Conservation (phyloP, 2,329 filamentous ascomycete genomes). For the Neodidymelliopsis sp. region DNA sequence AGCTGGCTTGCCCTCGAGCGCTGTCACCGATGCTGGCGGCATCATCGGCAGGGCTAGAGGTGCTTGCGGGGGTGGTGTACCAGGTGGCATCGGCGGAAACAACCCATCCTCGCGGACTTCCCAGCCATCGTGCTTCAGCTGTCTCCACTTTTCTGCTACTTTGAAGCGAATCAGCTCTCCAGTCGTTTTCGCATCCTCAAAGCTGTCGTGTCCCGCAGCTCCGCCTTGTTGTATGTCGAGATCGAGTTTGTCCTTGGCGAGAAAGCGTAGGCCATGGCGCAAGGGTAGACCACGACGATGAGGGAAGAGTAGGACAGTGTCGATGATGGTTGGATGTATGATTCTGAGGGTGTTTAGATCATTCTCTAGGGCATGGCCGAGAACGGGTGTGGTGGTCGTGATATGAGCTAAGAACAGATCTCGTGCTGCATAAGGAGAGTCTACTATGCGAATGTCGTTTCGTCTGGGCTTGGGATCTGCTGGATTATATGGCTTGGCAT, state of each 20-base stretch:
- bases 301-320: constrained; percentile 85
- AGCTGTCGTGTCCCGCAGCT: constrained; percentile 81
- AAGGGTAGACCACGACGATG: constrained; percentile 79
- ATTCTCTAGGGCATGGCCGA: constrained; percentile 95
- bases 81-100: constrained; percentile 38
- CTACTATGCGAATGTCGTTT: constrained; percentile 70
- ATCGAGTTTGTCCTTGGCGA: constrained; percentile 74
- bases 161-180: constrained; percentile 82
- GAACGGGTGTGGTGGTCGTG: constrained; percentile 78
- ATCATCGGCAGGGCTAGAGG: constrained; percentile 27
- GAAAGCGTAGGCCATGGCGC: constrained; percentile 76
- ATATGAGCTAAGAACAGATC: constrained; percentile 79
- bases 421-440: constrained; percentile 77
- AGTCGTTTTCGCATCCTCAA: constrained; percentile 87
- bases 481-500: constrained; percentile 59
- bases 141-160: constrained; percentile 73
- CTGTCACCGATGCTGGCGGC: constrained; percentile 17
- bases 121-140: constrained; percentile 74
- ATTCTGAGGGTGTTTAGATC: constrained; percentile 87
- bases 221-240: constrained; percentile 80
- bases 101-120: constrained; percentile 43
- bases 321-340: constrained; percentile 83
- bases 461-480: constrained; percentile 32
- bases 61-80: constrained; percentile 24
- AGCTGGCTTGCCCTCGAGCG: constrained; percentile 15